Conservation (phyloP, 345 rosid species). For the Syzygium oleosum region DNA sequence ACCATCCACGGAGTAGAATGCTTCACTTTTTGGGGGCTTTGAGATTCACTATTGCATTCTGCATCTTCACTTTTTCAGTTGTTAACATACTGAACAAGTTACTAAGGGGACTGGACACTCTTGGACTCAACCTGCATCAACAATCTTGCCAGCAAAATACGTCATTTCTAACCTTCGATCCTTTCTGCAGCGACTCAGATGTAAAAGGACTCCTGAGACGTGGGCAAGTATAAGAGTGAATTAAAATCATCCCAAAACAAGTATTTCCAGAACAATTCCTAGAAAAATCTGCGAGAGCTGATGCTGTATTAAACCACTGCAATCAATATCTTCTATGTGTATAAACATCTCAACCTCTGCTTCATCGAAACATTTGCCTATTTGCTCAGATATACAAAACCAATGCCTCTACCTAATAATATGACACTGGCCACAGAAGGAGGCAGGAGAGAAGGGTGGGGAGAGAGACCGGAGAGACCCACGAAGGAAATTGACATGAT, state of each 20-base stretch:
- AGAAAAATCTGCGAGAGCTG: neutral
- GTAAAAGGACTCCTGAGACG: neutral
- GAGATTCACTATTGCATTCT: neutral
- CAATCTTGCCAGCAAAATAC: neutral
- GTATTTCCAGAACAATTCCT: neutral
- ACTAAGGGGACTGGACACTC: neutral
- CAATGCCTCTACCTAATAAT: neutral
- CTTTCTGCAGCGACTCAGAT: neutral
- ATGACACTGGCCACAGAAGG: neutral
- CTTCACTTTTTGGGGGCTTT: neutral
- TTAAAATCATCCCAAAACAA: neutral
- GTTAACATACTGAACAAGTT: neutral
- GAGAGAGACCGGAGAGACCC: neutral
- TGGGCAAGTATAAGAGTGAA: neutral
- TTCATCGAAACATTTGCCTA: neutral
- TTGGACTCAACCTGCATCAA: neutral
- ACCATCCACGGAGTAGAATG: neutral
- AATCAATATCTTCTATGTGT: neutral
- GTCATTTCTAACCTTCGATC: neutral
- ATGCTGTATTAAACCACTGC: neutral
- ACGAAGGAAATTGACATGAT: neutral
- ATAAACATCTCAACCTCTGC: neutral
- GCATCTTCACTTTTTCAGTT: neutral
- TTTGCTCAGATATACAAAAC: neutral
- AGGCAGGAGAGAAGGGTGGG: too few species aligned